Base-by-base conservation (phyloP, 164 flowering plant species). In the Paratinospora sagittata region DNA sequence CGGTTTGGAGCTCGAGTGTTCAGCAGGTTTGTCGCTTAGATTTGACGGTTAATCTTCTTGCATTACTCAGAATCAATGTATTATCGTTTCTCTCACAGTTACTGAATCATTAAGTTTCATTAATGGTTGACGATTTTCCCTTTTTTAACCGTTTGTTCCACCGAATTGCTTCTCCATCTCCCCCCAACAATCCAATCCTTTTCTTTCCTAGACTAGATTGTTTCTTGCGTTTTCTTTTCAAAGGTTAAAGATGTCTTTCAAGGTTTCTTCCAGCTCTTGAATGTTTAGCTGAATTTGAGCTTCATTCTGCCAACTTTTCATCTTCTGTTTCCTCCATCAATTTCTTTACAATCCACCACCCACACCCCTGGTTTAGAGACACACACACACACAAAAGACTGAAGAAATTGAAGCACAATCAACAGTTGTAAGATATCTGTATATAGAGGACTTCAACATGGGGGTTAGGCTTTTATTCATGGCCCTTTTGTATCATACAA, bases 21-120 rank as follows among this genome's bases (percentile, higher is more conserved):
- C 21, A 8, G 6, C 49, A 30, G 33, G 10, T 14, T 34, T 58
- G 23, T 55, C 60, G 71, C 21, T n/a, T 16, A 52, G 60, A 73
- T 68, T 67, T 49, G 72, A 3, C n/a, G 33, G 52, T 47, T 68
- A 21, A 63, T 27, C 36, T 64, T 8, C 30, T 30, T 63, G 49
- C 77, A 69, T 69, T 68, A 47, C 26, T 64, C 27, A 36, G 11
- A 65, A 36, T 74, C 34, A 39, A 34, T 69, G 43, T 34, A 34
- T 3, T 6, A 16, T 52, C 65, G 30, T 43, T 74, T 63, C 27
- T 34, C 26, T 27, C 26, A 17, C 21, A 21, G 30, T 27, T 58
- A 19, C 21, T 43, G 57, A 30, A 41, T n/a, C 17, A 10, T 27
- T 41, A 17, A 11, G 27, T 6, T 34, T 36, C 30, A 12, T 16